phyloP scores from a whole-genome alignment of 768 basidiomycete genomes.

The Pholiota conissans region DNA sequence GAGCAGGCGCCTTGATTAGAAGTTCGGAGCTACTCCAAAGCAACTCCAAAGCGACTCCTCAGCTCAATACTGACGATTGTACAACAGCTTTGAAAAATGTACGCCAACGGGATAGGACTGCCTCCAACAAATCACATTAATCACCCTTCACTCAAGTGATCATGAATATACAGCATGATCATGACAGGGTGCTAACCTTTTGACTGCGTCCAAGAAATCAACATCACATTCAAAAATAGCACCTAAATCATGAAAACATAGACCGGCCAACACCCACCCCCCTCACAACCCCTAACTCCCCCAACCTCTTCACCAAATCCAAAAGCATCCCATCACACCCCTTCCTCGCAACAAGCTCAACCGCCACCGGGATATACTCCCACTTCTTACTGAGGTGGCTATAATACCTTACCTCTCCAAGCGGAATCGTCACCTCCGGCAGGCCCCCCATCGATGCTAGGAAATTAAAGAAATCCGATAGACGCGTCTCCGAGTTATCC shows the following conservation, averaged over 20 bases:
- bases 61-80: too few relatives aligned
- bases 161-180: too few relatives aligned
- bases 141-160: too few relatives aligned
- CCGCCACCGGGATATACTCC: constrained; percentile 36
- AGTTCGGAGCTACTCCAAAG: too few relatives aligned
- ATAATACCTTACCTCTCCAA: constrained; percentile 36
- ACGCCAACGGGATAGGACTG: too few relatives aligned
- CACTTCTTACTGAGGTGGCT: constrained; percentile 31
- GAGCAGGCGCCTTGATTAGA: too few relatives aligned
- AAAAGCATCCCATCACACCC: constrained; percentile 37
- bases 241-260: constrained; percentile 6
- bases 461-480: constrained; percentile 30
- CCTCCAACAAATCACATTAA: too few relatives aligned
- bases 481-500: constrained; percentile 12
- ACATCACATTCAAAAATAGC: too few relatives aligned
- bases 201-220: too few relatives aligned
- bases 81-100: too few relatives aligned
- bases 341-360: constrained; percentile 32
- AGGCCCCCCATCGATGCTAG: constrained; percentile 37
- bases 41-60: too few relatives aligned
- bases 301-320: constrained; percentile 29
- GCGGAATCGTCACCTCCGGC: constrained; percentile 36
- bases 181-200: too few relatives aligned
- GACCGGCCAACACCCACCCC: constrained; percentile 24
- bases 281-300: constrained; percentile 24